Percentiles rank a stretch among this genome's conserved stretches.
Conservation (phyloP, 495 filamentous ascomycete genomes). For the Xylaria acuta region DNA sequence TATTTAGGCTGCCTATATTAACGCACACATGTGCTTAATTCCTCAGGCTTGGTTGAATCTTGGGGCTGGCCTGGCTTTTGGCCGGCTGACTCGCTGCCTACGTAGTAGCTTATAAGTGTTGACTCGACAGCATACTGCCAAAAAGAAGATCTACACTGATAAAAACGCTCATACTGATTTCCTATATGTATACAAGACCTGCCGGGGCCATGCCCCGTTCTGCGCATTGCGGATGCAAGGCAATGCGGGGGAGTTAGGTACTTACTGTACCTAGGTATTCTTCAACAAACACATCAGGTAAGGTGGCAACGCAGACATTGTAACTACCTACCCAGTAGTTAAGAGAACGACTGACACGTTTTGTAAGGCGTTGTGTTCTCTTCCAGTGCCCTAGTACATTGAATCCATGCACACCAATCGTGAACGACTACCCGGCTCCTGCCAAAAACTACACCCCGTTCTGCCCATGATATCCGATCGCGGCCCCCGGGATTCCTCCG, state of each 20-base stretch:
- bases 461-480: not conserved
- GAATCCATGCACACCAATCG: not conserved
- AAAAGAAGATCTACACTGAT: not conserved
- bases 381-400: not conserved
- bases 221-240: not conserved
- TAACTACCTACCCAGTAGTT: too few species aligned
- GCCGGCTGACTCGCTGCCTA: not conserved
- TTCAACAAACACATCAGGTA: not conserved
- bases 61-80: not conserved
- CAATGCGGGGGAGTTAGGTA: not conserved
- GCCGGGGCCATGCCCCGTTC: not conserved
- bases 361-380: not conserved
- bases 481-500: not conserved
- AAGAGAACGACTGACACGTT: too few species aligned
- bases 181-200: not conserved
- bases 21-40: slow-evolving; percentile 4
- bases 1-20: not conserved
- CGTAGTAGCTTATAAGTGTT: not conserved
- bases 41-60: not conserved
- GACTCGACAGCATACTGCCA: not conserved
- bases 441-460: too few species aligned
- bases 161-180: not conserved
- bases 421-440: too few species aligned
- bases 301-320: too few species aligned
- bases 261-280: too few species aligned